Base-by-base conservation (phyloP, 2,329 filamentous ascomycete genomes). In the Fusarium sp. region DNA sequence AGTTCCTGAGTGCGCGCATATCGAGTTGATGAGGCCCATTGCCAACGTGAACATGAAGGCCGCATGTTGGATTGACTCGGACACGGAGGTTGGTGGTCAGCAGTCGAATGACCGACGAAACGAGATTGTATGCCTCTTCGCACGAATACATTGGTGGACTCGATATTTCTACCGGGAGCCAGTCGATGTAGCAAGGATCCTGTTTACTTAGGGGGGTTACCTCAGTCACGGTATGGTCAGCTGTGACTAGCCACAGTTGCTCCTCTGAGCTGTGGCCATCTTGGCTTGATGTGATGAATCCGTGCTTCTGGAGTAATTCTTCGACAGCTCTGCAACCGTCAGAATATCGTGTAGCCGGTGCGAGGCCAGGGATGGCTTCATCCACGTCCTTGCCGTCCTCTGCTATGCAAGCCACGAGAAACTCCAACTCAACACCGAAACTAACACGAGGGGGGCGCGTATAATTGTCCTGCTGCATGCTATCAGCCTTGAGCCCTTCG, bases 1-100 rank as follows among this genome's bases (percentile, higher is more conserved):
- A 72, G 27, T 78, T 76, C 14, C 77, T 76, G 14, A 78, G 27
- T 0, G 73, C 70, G 13, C 71, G 63, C 12, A 76, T 47, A 16
- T 77, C 69, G 51, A 81, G 76, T 50, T 68, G 73, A n/a, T 71
- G 59, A 16, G 34, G 56, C 1, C 80, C 80, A 49, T 77, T 78
- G 7, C 79, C 80, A 6, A 82, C 70, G 49, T 82, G 79, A 16
- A 82, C 78, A 51, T 81, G 79, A 21, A 82, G 69, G 11, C 79
- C 79, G 28, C 77, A 79, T 2, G 72, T 68, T 0, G 64, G 32
- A 55, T 82, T 82, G 14, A 81, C 69, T 3, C 78, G 74, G 18
- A 78, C 55, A 18, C 78, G 74, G 46, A 78, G 77, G 1, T 64
- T 71, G 8, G 64, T 69, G 3, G 75, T 80, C 8, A 82, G 54